Conservation (phyloP, 495 filamentous ascomycete genomes). For the Aspergillus taichungensis region DNA sequence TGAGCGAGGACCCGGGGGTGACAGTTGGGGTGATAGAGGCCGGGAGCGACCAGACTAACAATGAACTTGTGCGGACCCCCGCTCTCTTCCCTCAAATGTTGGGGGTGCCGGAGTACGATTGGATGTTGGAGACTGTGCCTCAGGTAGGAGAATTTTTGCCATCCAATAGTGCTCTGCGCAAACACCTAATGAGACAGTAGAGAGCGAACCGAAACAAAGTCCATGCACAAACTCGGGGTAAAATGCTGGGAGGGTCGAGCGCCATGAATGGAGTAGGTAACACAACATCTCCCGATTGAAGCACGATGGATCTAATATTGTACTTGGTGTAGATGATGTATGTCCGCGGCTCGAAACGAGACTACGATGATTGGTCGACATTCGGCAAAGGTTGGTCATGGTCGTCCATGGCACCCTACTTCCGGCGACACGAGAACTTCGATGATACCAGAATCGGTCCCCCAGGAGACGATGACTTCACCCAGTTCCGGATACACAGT, state of each 20-base stretch:
- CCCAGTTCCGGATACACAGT: slow-evolving; percentile 8
- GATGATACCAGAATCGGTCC: background rate
- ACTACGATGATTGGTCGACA: slow-evolving; percentile 43
- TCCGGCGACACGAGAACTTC: slow-evolving; percentile 16
- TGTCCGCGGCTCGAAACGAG: slow-evolving; percentile 21
- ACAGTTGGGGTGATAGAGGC: slow-evolving; percentile 48
- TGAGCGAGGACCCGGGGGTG: slow-evolving; percentile 36
- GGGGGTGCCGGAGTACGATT: slow-evolving; percentile 47
- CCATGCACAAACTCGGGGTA: slow-evolving; percentile 37
- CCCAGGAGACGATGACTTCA: background rate
- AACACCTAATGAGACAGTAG: slow-evolving; percentile 3
- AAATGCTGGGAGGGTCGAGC: slow-evolving; percentile 50
- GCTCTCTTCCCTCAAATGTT: slow-evolving; percentile 34
- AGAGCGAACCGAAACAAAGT: slow-evolving; percentile 11
- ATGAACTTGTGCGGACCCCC: slow-evolving; percentile 39
- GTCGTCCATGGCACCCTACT: slow-evolving; percentile 22
- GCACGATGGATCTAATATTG: background rate
- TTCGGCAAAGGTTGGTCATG: slow-evolving; percentile 33
- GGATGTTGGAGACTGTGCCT: slow-evolving; percentile 44
- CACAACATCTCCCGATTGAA: background rate
- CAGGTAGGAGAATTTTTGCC: slow-evolving; percentile 28
- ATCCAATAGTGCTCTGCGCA: too few species aligned
- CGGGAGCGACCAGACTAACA: slow-evolving; percentile 37
- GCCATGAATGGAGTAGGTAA: slow-evolving; percentile 35
- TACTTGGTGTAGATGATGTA: slow-evolving; percentile 15